These are phyloP conservation scores for Pseudogymnoascus verrucosus DNA, from an alignment of 2,329 filamentous ascomycete species.

Conservation along the genomic window DNA sequence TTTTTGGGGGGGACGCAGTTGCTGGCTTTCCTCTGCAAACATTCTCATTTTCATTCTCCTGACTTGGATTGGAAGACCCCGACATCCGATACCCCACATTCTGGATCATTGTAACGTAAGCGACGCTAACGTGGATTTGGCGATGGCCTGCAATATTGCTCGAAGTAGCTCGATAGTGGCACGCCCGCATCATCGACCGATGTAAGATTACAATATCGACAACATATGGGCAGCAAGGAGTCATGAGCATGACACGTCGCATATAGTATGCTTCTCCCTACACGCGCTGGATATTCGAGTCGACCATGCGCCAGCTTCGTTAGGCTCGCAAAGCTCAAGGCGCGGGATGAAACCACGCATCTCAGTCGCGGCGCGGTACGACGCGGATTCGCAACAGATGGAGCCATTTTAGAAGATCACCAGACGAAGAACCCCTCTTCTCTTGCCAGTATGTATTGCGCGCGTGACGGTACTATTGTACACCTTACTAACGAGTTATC, in stretches of 20 bases:
- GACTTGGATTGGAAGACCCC: not conserved
- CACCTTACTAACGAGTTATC: constrained; percentile 11
- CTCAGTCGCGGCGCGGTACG: constrained; percentile 28
- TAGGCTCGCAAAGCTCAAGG: constrained; percentile 42
- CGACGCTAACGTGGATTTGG: constrained; percentile 5
- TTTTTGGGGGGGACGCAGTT: not conserved
- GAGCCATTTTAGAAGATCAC: constrained; percentile 5
- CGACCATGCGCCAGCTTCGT: constrained; percentile 37
- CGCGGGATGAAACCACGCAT: constrained; percentile 26
- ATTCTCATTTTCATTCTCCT: not conserved
- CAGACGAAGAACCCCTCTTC: constrained; percentile 8
- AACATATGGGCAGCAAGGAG: constrained; percentile 6
- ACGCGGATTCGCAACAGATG: constrained; percentile 34
- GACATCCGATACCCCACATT: not conserved
- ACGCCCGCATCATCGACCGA: constrained; percentile 2
- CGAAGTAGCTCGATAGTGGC: not conserved
- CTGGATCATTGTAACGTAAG: not conserved
- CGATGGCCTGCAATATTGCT: constrained; percentile 6
- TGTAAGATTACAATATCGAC: constrained; percentile 6
- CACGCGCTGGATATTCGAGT: constrained; percentile 22
- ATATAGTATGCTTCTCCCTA: constrained; percentile 26
- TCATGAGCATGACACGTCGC: constrained; percentile 8
- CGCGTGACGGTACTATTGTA: not conserved
- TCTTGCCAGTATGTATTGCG: constrained; percentile 16
- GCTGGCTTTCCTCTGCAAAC: not conserved